Evolutionary conservation across 176 grass and related monocot genomes (phyloP), one percentile per base, ranked within the genome.

Genomic region (Melocanna baccifera): DNA sequence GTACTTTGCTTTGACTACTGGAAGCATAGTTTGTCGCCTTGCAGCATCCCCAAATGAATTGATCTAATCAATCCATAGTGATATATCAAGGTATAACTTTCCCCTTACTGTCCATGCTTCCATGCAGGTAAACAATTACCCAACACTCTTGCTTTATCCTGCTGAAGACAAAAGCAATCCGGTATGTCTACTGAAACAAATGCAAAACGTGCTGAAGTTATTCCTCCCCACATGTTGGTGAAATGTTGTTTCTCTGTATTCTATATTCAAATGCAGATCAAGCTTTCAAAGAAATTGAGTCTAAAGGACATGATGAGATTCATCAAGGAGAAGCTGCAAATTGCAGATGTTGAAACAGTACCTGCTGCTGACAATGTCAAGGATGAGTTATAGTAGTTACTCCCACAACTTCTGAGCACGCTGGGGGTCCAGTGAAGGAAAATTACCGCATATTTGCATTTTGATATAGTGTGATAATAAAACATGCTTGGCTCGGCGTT

Each of bases 101-200:
- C 12, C 20, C 4, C 6, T 61, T 47, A 66, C 22, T 58, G 26
- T 23, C 71, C 10, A 20, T 63, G 34, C 3, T 75, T 70, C 45
- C 20, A 26, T 69, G 18, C 87, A 94, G 93, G 86, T 92, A 53
- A 90, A 76, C n/a, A 90, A 92, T 70, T 94, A 94, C 71, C 93
- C 93, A 6, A 71, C 83, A 1, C 87, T 94, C 9, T 20, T 92
- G 61, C 77, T 94, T 42, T 94, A 92, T 84, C 56, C 80, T 10
- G 75, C 87, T 73, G 85, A 85, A 43, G 88, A 92, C 75, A 94
- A 92, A 87, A 90, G 79, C 71, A 90, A 92, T 18, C 87, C 85
- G 48, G 93, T 94, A 84, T 25, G 82, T 77, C 39, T 25, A 57
- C 72, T 25, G 28, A 69, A 72, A 78, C 20, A 71, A 67, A 82